These are phyloP conservation scores for Scytalidium sp. DNA, from an alignment of 2,329 filamentous ascomycete genomes.

Conservation along the genomic window DNA sequence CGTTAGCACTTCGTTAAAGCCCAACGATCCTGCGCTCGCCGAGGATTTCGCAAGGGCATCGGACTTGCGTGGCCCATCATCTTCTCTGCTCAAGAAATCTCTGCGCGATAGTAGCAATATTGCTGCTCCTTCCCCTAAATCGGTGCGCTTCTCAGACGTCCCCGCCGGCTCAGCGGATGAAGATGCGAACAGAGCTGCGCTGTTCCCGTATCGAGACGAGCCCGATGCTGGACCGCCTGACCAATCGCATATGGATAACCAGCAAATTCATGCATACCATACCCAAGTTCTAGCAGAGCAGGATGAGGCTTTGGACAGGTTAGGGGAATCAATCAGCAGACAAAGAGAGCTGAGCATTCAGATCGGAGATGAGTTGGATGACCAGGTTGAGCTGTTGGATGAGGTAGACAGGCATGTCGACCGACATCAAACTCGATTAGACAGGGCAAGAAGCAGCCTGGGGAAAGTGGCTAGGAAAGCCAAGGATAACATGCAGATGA, in stretches of 20 bases:
- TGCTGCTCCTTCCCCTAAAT: constrained; percentile 51
- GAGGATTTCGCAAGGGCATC: constrained; percentile 63
- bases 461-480: constrained; percentile 71
- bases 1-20: constrained; percentile 46
- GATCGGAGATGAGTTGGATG: constrained; percentile 93
- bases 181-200: constrained; percentile 49
- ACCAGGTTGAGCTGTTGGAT: constrained; percentile 83
- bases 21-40: constrained; percentile 62
- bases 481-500: constrained; percentile 80
- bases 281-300: constrained; percentile 78
- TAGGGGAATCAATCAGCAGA: constrained; percentile 82
- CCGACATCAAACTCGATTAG: constrained; percentile 72
- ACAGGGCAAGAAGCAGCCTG: constrained; percentile 70
- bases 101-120: constrained; percentile 25
- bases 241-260: constrained; percentile 61
- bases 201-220: constrained; percentile 72
- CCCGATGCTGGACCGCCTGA: constrained; percentile 38
- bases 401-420: constrained; percentile 83
- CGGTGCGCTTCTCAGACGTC: constrained; percentile 82
- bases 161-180: constrained; percentile 43
- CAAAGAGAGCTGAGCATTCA: constrained; percentile 92
- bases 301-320: constrained; percentile 84
- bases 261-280: constrained; percentile 86
- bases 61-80: constrained; percentile 31
- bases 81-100: constrained; percentile 34